Conservation (phyloP, 805 yeast genomes). For the Metschnikowia noctiluminum region DNA sequence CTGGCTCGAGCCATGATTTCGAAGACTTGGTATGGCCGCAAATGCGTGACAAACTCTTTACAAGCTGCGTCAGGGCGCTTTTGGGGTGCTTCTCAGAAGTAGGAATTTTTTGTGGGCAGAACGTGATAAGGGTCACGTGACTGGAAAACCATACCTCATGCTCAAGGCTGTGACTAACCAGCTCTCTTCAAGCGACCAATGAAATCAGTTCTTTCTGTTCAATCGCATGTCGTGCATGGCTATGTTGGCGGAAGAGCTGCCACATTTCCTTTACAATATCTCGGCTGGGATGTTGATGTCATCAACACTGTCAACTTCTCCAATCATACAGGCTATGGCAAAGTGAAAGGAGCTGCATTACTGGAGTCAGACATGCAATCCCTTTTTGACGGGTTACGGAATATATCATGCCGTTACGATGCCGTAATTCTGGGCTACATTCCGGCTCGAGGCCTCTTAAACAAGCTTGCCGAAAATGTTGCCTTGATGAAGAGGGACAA, state of each 20-base stretch:
- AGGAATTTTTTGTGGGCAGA: too few species aligned
- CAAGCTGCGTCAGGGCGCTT: too few species aligned
- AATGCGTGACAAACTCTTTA: too few species aligned
- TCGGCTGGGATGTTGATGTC: slow-evolving; percentile 91
- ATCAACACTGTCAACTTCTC: slow-evolving; percentile 86
- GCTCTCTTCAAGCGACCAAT: slow-evolving; percentile 1
- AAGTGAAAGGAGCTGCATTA: slow-evolving; percentile 18
- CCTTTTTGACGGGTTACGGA: slow-evolving; percentile 13
- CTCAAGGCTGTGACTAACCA: too few species aligned
- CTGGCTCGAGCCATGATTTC: too few species aligned
- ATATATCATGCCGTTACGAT: slow-evolving; percentile 16
- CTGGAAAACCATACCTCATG: too few species aligned
- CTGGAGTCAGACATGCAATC: slow-evolving; percentile 9
- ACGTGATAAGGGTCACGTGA: too few species aligned
- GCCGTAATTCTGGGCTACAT: slow-evolving; percentile 20
- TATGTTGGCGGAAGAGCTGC: slow-evolving; percentile 93
- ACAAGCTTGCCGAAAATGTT: slow-evolving; percentile 10
- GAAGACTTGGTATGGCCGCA: too few species aligned
- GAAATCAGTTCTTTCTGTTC: slow-evolving; percentile 47
- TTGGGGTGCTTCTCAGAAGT: too few species aligned
- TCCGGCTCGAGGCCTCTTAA: slow-evolving; percentile 15
- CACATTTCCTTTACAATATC: slow-evolving; percentile 79
- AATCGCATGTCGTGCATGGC: slow-evolving; percentile 93
- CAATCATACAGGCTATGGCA: slow-evolving; percentile 88
- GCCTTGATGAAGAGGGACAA: slow-evolving; percentile 6